Conservation (phyloP, 2,329 filamentous ascomycete genomes). For the Aspergillus phoenicis region DNA sequence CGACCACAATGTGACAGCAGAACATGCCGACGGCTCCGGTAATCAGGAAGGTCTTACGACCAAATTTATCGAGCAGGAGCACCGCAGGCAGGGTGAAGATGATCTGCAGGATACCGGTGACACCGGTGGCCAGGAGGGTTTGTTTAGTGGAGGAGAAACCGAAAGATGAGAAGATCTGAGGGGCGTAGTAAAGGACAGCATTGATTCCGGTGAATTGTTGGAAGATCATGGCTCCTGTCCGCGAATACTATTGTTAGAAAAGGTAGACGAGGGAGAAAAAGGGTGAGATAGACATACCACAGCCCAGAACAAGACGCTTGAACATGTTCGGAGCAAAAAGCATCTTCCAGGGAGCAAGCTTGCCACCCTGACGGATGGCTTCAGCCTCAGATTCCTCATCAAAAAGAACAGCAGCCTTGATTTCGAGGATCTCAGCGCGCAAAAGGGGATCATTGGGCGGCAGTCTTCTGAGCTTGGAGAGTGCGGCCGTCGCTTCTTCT, state of each 20-base stretch:
- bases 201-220: conserved; percentile 56
- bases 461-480: conserved; percentile 66
- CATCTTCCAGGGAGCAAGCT: conserved; percentile 30
- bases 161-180: conserved; percentile 32
- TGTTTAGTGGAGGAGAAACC: conserved; percentile 29
- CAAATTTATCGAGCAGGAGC: conserved; percentile 41
- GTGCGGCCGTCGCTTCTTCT: conserved; percentile 64
- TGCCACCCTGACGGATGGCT: conserved; percentile 28
- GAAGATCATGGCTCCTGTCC: conserved; percentile 37
- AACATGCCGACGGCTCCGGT: conserved; percentile 67
- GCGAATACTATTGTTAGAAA: conserved; percentile 44
- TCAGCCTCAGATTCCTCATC: conserved; percentile 71
- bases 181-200: conserved; percentile 45
- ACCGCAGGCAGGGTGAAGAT: conserved; percentile 42
- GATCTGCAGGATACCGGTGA: conserved; percentile 37
- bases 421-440: conserved; percentile 77
- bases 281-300: conserved; percentile 17
- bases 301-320: conserved; percentile 30
- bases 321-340: conserved; percentile 33
- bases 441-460: conserved; percentile 67
- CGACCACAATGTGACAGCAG: conserved; percentile 71
- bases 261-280: neutral
- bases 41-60: conserved; percentile 40
- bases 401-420: conserved; percentile 76
- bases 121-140: conserved; percentile 31